Percentiles rank a stretch among this genome's conserved stretches.
Evolutionary conservation across 192 early-diverging fungal genomes (phyloP).

Genomic region (Polychytrium aggregatum): DNA sequence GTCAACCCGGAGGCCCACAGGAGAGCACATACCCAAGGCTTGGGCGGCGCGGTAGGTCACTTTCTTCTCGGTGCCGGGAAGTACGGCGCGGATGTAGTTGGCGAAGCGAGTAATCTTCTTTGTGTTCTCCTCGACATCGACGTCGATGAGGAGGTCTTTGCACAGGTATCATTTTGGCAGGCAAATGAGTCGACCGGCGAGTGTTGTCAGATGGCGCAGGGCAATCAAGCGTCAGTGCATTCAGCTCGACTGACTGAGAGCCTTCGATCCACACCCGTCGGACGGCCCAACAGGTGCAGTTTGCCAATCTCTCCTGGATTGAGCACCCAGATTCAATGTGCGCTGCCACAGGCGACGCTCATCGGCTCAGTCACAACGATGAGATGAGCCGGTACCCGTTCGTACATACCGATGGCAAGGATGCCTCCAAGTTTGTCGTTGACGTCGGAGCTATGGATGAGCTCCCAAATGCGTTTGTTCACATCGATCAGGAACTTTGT

Average conservation of each 20-base stretch:
- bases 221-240: not conserved
- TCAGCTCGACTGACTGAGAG: too few species aligned
- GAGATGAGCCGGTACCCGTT: not conserved
- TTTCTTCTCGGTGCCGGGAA: conserved; percentile 46
- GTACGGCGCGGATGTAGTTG: conserved; percentile 50
- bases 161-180: not conserved
- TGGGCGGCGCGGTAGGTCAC: conserved; percentile 49
- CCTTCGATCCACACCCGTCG: too few species aligned
- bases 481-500: conserved; percentile 12
- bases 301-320: too few species aligned
- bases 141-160: conserved; percentile 11
- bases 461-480: conserved; percentile 21
- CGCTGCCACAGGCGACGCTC: too few species aligned
- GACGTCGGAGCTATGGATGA: conserved; percentile 14
- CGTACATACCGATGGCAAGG: conserved; percentile 15
- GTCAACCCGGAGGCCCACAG: too few species aligned
- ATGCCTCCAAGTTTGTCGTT: conserved; percentile 17
- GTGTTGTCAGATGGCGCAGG: too few species aligned
- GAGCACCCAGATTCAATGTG: too few species aligned
- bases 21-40: conserved; percentile 42
- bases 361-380: too few species aligned
- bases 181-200: not conserved
- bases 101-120: conserved; percentile 46
- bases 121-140: conserved; percentile 8
- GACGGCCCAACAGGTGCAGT: too few species aligned